Evolutionary conservation across 2,329 filamentous ascomycete genomes (phyloP).

Genomic region (Penicillium sp.): DNA sequence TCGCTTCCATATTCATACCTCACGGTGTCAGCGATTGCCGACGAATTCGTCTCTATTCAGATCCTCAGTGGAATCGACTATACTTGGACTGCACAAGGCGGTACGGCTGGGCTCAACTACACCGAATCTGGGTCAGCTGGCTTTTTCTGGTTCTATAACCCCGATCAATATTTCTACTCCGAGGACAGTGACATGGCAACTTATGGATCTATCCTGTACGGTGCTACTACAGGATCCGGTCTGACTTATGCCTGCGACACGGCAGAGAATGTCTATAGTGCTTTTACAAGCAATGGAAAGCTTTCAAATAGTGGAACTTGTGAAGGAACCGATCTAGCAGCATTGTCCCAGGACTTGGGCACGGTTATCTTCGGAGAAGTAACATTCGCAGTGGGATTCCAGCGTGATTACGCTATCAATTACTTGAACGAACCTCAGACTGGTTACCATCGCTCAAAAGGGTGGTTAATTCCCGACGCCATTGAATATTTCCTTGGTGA

Average conservation of each 20-base stretch:
- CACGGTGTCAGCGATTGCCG: conserved; percentile 31
- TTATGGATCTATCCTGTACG: conserved; percentile 41
- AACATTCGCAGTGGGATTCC: conserved; percentile 41
- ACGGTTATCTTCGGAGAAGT: conserved; percentile 24
- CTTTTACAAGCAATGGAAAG: conserved; percentile 30
- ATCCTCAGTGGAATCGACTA: conserved; percentile 44
- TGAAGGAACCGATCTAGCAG: conserved; percentile 31
- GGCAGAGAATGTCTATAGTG: conserved; percentile 22
- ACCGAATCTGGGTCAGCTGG: conserved; percentile 21
- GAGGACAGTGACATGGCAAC: conserved; percentile 39
- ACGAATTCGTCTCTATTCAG: conserved; percentile 30
- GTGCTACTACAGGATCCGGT: conserved; percentile 30
- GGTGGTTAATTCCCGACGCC: conserved; percentile 25
- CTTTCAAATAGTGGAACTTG: conserved; percentile 21
- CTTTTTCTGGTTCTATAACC: conserved; percentile 31
- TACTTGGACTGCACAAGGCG: conserved; percentile 38
- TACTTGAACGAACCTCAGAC: conserved; percentile 39
- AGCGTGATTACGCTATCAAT: conserved; percentile 38
- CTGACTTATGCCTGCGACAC: not conserved
- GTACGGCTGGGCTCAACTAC: conserved; percentile 22
- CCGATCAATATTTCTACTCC: conserved; percentile 29
- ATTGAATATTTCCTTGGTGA: conserved; percentile 40
- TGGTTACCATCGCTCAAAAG: conserved; percentile 36
- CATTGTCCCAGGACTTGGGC: conserved; percentile 39
- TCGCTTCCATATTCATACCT: conserved; percentile 45